A percentile compares a stretch with the other conserved stretches of the same genome.
Conservation (phyloP, 148 eudicot species). For the Vaccinium macrocarpon region DNA sequence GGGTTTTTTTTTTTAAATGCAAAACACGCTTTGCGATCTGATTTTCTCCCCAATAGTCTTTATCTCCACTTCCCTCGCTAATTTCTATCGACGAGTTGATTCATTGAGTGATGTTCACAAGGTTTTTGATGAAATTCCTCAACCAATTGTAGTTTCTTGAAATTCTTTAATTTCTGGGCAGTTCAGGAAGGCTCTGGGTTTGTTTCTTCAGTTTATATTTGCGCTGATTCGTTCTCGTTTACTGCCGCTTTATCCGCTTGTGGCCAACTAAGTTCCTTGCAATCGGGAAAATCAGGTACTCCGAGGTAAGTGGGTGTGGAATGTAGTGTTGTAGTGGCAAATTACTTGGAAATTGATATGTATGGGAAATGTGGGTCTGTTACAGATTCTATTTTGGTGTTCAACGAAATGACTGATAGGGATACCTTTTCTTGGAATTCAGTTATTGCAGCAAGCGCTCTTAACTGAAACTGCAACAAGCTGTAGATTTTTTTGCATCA, state of each 20-base stretch:
- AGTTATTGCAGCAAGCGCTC: slow-evolving; percentile 62
- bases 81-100: slow-evolving; percentile 51
- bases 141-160: slow-evolving; percentile 68
- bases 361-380: slow-evolving; percentile 60
- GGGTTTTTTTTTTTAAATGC: no score
- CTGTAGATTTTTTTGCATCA: slow-evolving; percentile 43
- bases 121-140: slow-evolving; percentile 56
- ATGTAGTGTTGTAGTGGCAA: slow-evolving; percentile 50
- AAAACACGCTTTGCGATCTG: slow-evolving; percentile 41
- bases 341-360: no score
- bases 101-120: slow-evolving; percentile 38
- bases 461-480: slow-evolving; percentile 51
- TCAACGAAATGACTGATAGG: slow-evolving; percentile 31
- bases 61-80: slow-evolving; percentile 51
- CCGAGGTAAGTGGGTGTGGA: slow-evolving; percentile 56
- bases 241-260: no score
- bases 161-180: slow-evolving; percentile 73
- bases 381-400: slow-evolving; percentile 23
- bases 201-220: slow-evolving; percentile 62
- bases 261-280: slow-evolving; percentile 48
- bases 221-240: no score
- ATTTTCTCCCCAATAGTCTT: slow-evolving; percentile 42
- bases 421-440: slow-evolving; percentile 83
- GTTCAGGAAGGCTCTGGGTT: slow-evolving; percentile 41
- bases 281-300: slow-evolving; percentile 60